Base-by-base conservation (phyloP, 768 basidiomycete genomes). In the Cystofilobasidium macerans region DNA sequence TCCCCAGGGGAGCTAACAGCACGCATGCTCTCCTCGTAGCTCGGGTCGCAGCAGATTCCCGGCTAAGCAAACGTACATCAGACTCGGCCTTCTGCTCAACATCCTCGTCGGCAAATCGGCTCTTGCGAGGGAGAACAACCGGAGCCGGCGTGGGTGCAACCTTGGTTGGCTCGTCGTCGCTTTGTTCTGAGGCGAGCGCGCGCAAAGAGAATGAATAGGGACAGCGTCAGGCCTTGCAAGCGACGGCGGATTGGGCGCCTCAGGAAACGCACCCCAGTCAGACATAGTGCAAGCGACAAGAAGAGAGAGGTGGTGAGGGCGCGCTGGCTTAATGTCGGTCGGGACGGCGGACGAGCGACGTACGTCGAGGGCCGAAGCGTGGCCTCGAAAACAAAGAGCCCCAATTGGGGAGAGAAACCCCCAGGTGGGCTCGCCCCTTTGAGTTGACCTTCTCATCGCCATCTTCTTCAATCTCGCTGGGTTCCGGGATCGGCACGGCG, bases 21-120 rank as follows among this genome's bases (percentile, higher is more conserved):
- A n/a, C n/a, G n/a, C n/a, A n/a, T n/a, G n/a, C n/a, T n/a, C n/a
- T n/a, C n/a, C n/a, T n/a, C n/a, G n/a, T n/a, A n/a, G n/a, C n/a
- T n/a, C n/a, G n/a, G n/a, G n/a, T n/a, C n/a, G n/a, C n/a, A n/a
- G n/a, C n/a, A n/a, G n/a, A n/a, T n/a, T n/a, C n/a, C n/a, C n/a
- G 38, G 16, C 4, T 9, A 54, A 13, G 42, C 20, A 58, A 6
- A 53, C 65, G 48, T 22, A 67, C 65, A 22, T 43, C 59, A 11
- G 32, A 54, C 2, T 26, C 67, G 33, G 38, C 45, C 38, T 13
- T 5, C 30, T 63, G 47, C 38, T 60, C 51, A 20, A 45, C 61
- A 13, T 57, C 67, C 57, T 68, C 67, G 42, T 68, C 67, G 24
- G 61, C 67, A 36, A 68, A 68, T 26, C 47, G 26, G 36, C 48